A percentile compares a stretch with the other conserved stretches of the same genome.
These are phyloP conservation scores for Isabelozyma pseudorhagii DNA, from an alignment of 805 yeast species.

Conservation along the genomic window DNA sequence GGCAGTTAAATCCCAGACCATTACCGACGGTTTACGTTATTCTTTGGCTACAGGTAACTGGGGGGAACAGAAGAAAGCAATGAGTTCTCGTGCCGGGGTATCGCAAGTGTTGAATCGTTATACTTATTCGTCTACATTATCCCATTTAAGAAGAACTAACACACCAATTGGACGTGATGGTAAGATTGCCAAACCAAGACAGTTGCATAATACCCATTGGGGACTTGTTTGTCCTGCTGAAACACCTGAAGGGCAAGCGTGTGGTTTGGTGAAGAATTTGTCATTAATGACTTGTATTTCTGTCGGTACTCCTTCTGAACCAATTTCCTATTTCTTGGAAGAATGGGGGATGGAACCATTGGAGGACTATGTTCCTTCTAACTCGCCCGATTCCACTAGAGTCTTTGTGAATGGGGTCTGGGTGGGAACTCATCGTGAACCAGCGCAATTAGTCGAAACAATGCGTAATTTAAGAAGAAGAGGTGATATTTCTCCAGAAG, in stretches of 20 bases:
- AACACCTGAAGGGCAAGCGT: constrained; percentile 99
- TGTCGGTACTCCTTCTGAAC: constrained; percentile 96
- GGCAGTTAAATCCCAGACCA: constrained; percentile 95
- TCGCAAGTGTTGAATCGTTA: constrained; percentile 97
- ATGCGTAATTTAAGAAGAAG: constrained; percentile 89
- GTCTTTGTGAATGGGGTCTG: constrained; percentile 98
- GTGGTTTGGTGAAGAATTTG: constrained; percentile 96
- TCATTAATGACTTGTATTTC: constrained; percentile 97
- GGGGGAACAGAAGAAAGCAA: constrained; percentile 99
- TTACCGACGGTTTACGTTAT: constrained; percentile 95
- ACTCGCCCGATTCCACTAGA: constrained; percentile 86
- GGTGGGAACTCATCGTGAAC: constrained; percentile 98
- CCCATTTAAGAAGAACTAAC: constrained; percentile 97
- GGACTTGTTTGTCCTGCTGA: constrained; percentile 99
- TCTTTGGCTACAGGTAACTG: constrained; percentile 99
- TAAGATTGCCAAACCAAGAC: constrained; percentile 98
- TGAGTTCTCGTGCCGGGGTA: constrained; percentile 98
- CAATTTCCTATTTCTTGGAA: constrained; percentile 86
- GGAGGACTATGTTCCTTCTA: constrained; percentile 92
- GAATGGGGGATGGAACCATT: constrained; percentile 99
- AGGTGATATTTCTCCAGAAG: constrained; percentile 95
- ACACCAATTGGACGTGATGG: constrained; percentile 99
- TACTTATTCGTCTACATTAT: constrained; percentile 96
- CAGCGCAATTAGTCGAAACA: constrained; percentile 86
- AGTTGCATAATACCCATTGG: constrained; percentile 99